phyloP scores from a whole-genome alignment of 345 rosid genomes.

The Salix viminalis region DNA sequence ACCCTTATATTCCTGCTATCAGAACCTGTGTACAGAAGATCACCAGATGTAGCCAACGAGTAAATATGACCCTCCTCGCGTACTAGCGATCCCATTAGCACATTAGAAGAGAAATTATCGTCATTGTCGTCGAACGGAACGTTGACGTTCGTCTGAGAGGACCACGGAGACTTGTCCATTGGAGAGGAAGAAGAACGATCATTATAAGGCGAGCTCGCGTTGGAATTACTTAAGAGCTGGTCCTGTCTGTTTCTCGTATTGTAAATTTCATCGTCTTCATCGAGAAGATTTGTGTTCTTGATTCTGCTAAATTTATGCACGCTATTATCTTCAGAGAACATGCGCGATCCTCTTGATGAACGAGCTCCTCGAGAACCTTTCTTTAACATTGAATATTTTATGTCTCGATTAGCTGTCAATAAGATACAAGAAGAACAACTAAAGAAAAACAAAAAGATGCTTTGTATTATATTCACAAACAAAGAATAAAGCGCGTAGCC shows the following conservation, averaged over 20 bases:
- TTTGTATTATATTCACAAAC: not conserved
- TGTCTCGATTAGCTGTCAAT: not conserved
- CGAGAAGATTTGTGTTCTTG: constrained; percentile 20
- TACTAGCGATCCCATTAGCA: constrained; percentile 69
- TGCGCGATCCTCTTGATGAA: constrained; percentile 5
- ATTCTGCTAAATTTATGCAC: constrained; percentile 23
- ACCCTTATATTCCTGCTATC: constrained; percentile 87
- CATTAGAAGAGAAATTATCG: constrained; percentile 30
- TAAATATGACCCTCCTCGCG: constrained; percentile 92
- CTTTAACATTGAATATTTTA: not conserved
- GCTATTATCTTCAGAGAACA: constrained; percentile 12
- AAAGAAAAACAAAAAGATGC: not conserved
- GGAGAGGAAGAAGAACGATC: constrained; percentile 32
- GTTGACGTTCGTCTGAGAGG: constrained; percentile 24
- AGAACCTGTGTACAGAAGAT: constrained; percentile 75
- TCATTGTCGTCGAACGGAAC: not conserved
- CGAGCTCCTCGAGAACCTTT: constrained; percentile 23
- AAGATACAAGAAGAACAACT: constrained; percentile 1
- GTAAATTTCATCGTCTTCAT: not conserved
- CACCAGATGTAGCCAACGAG: constrained; percentile 66
- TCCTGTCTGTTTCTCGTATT: not conserved
- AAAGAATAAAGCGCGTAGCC: constrained; percentile 6
- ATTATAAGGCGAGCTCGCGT: constrained; percentile 16
- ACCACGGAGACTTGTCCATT: constrained; percentile 62
- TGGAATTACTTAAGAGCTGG: not conserved